Conservation (phyloP, 805 yeast species). For the Yamadazyma phyllophila region DNA sequence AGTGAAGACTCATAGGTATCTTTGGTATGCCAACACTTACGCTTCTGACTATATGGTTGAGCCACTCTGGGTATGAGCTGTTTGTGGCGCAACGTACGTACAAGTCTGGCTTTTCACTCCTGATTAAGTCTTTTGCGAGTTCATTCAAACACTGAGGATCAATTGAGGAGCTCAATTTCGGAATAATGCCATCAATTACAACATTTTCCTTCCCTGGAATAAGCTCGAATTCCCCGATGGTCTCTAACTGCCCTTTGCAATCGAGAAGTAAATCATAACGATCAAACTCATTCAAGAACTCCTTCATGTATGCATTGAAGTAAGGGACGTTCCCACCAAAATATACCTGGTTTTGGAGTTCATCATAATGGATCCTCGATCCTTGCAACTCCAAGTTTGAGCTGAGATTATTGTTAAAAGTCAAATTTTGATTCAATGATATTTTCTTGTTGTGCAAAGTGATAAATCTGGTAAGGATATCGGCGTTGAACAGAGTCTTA, state of each 20-base stretch:
- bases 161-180: background rate
- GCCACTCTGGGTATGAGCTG: conserved; percentile 13
- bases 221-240: background rate
- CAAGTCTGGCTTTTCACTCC: background rate
- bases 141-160: background rate
- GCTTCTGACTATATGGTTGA: conserved; percentile 10
- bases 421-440: conserved; percentile 12
- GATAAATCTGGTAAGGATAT: conserved; percentile 18
- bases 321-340: conserved; percentile 1
- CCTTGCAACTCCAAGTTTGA: background rate
- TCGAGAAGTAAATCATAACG: conserved; percentile 4
- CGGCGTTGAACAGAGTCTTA: conserved; percentile 18
- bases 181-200: background rate
- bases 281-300: conserved; percentile 3
- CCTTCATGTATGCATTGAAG: background rate
- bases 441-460: conserved; percentile 11
- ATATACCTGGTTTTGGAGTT: background rate
- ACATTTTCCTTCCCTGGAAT: background rate
- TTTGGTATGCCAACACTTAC: conserved; percentile 7
- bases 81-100: conserved; percentile 2
- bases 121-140: background rate
- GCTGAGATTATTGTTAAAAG: conserved; percentile 10
- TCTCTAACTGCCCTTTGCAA: background rate
- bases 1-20: background rate
- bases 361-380: background rate